Percentiles rank a stretch among this genome's conserved stretches.
These are phyloP conservation scores for Backusella circina DNA, from an alignment of 192 early-diverging fungal species.

Conservation along the genomic window DNA sequence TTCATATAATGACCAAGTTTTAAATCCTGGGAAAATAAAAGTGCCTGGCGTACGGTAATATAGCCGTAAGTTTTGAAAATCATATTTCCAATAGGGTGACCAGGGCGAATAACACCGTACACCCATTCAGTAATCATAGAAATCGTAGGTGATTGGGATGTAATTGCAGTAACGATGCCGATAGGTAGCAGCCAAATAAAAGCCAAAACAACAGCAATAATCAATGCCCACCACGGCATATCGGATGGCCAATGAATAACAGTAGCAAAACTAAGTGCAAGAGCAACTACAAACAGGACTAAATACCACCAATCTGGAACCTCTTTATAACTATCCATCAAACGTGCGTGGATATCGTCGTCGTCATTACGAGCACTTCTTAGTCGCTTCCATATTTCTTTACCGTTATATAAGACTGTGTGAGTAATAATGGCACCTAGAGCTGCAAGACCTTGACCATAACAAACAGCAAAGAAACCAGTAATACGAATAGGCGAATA, in stretches of 20 bases:
- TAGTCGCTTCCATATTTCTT: constrained; percentile 59
- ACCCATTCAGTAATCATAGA: constrained; percentile 70
- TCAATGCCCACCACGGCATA: constrained; percentile 60
- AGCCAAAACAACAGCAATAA: constrained; percentile 48
- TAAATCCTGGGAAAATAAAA: constrained; percentile 61
- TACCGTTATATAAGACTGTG: constrained; percentile 59
- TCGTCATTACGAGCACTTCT: constrained; percentile 53
- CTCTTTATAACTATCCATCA: constrained; percentile 73
- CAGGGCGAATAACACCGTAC: constrained; percentile 60
- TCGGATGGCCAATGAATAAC: constrained; percentile 44
- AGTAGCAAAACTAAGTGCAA: constrained; percentile 48
- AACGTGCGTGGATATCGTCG: constrained; percentile 70
- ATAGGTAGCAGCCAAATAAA: constrained; percentile 56
- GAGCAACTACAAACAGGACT: constrained; percentile 48
- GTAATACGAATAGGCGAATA: constrained; percentile 68
- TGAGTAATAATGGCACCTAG: constrained; percentile 67
- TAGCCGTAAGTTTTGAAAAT: constrained; percentile 69
- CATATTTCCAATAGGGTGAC: constrained; percentile 59
- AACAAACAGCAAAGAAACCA: constrained; percentile 61
- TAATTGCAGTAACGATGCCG: constrained; percentile 61
- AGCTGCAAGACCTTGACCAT: constrained; percentile 64
- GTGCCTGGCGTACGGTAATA: constrained; percentile 55
- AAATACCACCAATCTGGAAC: constrained; percentile 81
- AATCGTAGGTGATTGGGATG: constrained; percentile 52
- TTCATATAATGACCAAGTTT: constrained; percentile 84